Evolutionary conservation across 108 stramenopile species (phyloP), one percentile per base, ranked within the genome.

Genomic region (Conticribra guillardii): DNA sequence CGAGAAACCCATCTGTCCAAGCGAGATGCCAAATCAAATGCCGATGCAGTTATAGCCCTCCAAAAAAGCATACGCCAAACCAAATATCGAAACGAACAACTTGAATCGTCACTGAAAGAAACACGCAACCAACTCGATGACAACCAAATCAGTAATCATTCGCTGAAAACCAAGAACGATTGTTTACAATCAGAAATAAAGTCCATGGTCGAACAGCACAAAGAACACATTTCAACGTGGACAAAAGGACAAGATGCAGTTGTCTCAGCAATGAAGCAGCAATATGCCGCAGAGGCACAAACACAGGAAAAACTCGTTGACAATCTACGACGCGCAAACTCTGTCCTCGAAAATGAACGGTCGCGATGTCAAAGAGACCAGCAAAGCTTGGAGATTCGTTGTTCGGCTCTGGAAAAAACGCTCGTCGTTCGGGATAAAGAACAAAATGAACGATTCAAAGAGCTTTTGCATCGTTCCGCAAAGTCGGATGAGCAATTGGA

Each of bases 161-260:
- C 60, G 70, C 53, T 72, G 21, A 22, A 61, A 33, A 55, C 62
- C 16, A 70, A 54, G 46, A 47, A 47, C 31, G 69, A 78, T 9
- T 34, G 50, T 23, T 63, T 78, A 47, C 63, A 60, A 37, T 30
- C 21, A 34, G 76, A 78, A 26, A 52, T 78, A 8, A 64, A 78
- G 23, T 45, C 47, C n/a, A 66, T 54, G 34, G 23, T 23, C 24
- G 49, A 64, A 18, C 54, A 50, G 33, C 63, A 70, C 48, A 57
- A 32, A 28, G 56, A 49, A 4, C 29, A 50, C 14, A 28, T 58
- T 4, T 45, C 56, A 0, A 28, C 4, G 7, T 59, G 58, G 28
- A 50, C 54, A 15, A 64, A 65, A 19, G 69, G 49, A 5, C 69
- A 70, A 21, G 45, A 49, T 22, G 70, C 64, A 32, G 17, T 74